phyloP scores from a whole-genome alignment of 129 eudicot genomes.

The Apium graveolens region DNA sequence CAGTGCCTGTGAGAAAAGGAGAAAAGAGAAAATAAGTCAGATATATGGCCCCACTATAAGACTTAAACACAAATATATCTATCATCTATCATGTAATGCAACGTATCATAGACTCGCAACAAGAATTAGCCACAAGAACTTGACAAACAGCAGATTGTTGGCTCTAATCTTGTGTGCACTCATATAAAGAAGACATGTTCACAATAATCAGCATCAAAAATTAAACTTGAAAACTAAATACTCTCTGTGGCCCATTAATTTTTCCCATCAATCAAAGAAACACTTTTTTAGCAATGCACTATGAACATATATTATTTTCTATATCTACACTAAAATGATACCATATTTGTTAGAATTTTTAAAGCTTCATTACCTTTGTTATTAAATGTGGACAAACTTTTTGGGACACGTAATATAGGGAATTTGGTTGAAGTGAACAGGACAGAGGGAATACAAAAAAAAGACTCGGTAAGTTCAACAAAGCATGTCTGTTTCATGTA shows the following conservation, averaged over 20 bases:
- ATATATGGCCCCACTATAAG: not conserved
- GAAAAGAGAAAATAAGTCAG: constrained; percentile 7
- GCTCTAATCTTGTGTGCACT: not conserved
- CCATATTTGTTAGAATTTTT: too few species aligned
- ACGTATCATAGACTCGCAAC: not conserved
- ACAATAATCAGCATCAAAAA: not conserved
- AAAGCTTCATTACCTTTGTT: too few species aligned
- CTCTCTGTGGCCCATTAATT: too few species aligned
- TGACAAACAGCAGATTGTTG: not conserved
- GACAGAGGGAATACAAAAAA: too few species aligned
- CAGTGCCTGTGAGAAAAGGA: constrained; percentile 59
- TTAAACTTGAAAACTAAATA: not conserved
- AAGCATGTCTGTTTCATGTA: not conserved
- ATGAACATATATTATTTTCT: too few species aligned
- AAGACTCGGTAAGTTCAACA: not conserved
- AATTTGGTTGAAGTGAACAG: too few species aligned
- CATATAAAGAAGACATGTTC: not conserved
- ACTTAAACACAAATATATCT: constrained; percentile 7
- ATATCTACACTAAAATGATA: too few species aligned
- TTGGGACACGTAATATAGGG: too few species aligned
- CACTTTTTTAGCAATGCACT: too few species aligned
- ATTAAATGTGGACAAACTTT: too few species aligned
- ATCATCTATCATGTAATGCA: constrained; percentile 10
- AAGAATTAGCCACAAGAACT: not conserved
- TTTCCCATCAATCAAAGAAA: too few species aligned